phyloP scores from a whole-genome alignment of 371 early-diverging fungal species.

The Dinochytrium kinnereticum region DNA sequence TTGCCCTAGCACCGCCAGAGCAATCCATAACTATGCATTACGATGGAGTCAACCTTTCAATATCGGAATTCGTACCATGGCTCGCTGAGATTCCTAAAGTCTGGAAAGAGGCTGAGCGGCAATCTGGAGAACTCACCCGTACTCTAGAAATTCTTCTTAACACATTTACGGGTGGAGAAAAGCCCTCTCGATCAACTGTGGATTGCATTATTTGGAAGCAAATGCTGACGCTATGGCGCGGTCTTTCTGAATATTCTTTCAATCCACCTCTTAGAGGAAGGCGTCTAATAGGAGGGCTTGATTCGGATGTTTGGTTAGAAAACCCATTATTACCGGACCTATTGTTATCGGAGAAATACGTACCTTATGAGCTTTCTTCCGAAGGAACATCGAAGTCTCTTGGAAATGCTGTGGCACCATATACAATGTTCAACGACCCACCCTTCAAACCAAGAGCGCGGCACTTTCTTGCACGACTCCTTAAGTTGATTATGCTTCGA shows the following conservation, averaged over 20 bases:
- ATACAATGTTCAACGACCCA: conserved; percentile 48
- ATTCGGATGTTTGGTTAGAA: conserved; percentile 50
- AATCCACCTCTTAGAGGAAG: conserved; percentile 36
- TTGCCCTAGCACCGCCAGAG: conserved; percentile 22
- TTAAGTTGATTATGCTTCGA: conserved; percentile 42
- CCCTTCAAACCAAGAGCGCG: conserved; percentile 41
- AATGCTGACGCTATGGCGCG: conserved; percentile 29
- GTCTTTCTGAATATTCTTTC: conserved; percentile 37
- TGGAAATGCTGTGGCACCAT: conserved; percentile 35
- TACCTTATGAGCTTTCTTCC: conserved; percentile 39
- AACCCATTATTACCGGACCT: conserved; percentile 56
- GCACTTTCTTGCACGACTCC: conserved; percentile 37
- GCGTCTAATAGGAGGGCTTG: conserved; percentile 41
- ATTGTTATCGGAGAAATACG: conserved; percentile 47
- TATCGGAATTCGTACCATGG: conserved; percentile 52
- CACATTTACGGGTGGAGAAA: conserved; percentile 14
- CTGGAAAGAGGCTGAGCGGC: conserved; percentile 25
- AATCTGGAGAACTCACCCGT: conserved; percentile 24
- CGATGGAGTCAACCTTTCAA: conserved; percentile 35
- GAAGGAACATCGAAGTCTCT: conserved; percentile 37
- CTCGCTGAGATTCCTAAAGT: conserved; percentile 35
- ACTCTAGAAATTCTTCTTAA: conserved; percentile 23
- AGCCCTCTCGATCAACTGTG: conserved; percentile 21
- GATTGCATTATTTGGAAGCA: conserved; percentile 49
- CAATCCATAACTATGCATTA: conserved; percentile 54